Evolutionary conservation across 192 early-diverging fungal species (phyloP).

Genomic region (Rhizophagus sp.): DNA sequence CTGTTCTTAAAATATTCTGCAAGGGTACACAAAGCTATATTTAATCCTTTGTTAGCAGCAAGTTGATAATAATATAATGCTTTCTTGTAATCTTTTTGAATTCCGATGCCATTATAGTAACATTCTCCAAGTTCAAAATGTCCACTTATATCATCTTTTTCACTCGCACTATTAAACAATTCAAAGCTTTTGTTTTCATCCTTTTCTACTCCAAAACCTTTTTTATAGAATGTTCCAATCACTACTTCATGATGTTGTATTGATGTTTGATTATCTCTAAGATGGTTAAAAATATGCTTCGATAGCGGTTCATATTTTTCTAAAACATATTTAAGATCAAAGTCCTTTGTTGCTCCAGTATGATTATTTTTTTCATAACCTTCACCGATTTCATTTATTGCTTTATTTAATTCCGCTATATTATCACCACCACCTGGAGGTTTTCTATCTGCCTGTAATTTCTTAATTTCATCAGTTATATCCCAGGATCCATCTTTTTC

Average conservation of each 20-base stretch:
- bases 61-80: not conserved
- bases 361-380: not conserved
- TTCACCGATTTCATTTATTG: not conserved
- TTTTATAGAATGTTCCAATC: not conserved
- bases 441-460: no score
- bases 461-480: not conserved
- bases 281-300: not conserved
- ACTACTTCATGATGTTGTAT: not conserved
- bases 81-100: not conserved
- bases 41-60: not conserved
- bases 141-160: not conserved
- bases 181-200: not conserved
- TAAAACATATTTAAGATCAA: not conserved
- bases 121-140: not conserved
- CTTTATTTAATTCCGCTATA: not conserved
- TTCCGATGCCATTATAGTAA: not conserved
- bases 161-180: not conserved
- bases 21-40: not conserved
- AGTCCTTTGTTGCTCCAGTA: not conserved
- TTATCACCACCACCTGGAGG: no score
- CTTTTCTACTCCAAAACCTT: not conserved
- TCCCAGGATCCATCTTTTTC: not conserved
- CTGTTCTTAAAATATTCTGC: not conserved
- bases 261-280: not conserved
- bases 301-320: not conserved